Base-by-base conservation (phyloP, 345 rosid genomes). In the Brassica nigra region DNA sequence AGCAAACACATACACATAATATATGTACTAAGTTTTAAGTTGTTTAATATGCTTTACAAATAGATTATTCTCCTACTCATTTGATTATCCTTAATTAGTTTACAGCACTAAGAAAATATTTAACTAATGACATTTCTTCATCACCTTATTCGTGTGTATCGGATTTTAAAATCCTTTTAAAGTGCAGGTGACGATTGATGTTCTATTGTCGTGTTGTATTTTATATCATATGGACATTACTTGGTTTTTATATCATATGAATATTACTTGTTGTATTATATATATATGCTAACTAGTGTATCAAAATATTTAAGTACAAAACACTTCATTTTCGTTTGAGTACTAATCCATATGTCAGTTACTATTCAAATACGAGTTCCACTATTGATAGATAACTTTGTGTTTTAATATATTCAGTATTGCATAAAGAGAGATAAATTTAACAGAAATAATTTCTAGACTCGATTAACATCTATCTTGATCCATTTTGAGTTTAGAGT, bases 11-110 rank as follows among this genome's bases (percentile, higher is more conserved):
- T 20, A 16, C 15, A 70, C 2, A 70, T 70, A 71, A 10, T 18
- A 0, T 28, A 8, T 37, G 6, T 29, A 28, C 39, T 3, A 47
- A 47, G 54, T 1, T 73, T 12, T 57, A 67, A 44, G 36, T 33
- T 39, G 54, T 66, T 47, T 72, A 47, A 31, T 61, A 68, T 68
- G 78, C 59, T 74, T 66, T 72, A 71, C 80, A 71, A 70, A 61
- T 27, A 8, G 77, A 72, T 72, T 76, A 66, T 81, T 81, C 74
- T 71, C 47, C 62, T 71, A 75, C 63, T 70, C 76, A 80, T 75
- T 68, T 69, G 75, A 58, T 58, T 57, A 33, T 33, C 37, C 37
- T 33, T 33, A 5, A 33, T 9, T 67, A 31, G 0, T 44, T 44
- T n/a, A 47, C 44, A 58, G 9, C 29, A 33, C 34, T 59, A 20